Conservation (phyloP, 805 yeast genomes). For the Metschnikowia noctiluminum region DNA sequence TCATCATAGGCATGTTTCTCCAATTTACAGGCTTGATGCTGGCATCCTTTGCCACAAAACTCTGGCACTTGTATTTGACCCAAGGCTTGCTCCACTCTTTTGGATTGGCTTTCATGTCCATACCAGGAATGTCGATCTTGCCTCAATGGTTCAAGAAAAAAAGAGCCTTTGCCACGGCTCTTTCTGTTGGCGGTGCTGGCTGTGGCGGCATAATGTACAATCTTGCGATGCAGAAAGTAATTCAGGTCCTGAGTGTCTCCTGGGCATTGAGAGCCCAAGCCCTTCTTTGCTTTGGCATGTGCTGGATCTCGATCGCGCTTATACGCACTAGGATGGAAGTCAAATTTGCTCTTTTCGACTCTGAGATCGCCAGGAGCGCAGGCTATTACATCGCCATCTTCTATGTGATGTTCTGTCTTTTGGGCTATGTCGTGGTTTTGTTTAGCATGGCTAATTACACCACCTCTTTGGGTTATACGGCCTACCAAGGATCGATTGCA, state of each 20-base stretch:
- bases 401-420: constrained; percentile 47
- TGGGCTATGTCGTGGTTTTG: constrained; percentile 59
- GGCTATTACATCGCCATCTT: constrained; percentile 42
- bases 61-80: constrained; percentile 66
- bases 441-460: constrained; percentile 61
- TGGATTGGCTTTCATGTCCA: constrained; percentile 52
- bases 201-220: constrained; percentile 50
- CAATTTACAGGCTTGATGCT: constrained; percentile 55
- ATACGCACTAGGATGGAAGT: constrained; percentile 19
- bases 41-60: constrained; percentile 54
- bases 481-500: constrained; percentile 53
- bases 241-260: constrained; percentile 32
- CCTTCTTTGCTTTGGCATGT: constrained; percentile 15
- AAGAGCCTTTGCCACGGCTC: constrained; percentile 53
- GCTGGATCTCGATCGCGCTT: constrained; percentile 14
- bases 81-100: constrained; percentile 66
- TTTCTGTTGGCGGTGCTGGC: constrained; percentile 48
- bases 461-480: constrained; percentile 53
- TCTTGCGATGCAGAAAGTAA: constrained; percentile 38
- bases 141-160: constrained; percentile 71
- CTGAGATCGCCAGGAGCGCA: constrained; percentile 31
- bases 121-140: constrained; percentile 56
- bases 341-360: constrained; percentile 38
- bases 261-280: constrained; percentile 52
- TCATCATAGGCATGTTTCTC: constrained; percentile 46